These are phyloP conservation scores for Musa beccarii DNA, from an alignment of 176 grass and related monocot genomes.

Conservation along the genomic window DNA sequence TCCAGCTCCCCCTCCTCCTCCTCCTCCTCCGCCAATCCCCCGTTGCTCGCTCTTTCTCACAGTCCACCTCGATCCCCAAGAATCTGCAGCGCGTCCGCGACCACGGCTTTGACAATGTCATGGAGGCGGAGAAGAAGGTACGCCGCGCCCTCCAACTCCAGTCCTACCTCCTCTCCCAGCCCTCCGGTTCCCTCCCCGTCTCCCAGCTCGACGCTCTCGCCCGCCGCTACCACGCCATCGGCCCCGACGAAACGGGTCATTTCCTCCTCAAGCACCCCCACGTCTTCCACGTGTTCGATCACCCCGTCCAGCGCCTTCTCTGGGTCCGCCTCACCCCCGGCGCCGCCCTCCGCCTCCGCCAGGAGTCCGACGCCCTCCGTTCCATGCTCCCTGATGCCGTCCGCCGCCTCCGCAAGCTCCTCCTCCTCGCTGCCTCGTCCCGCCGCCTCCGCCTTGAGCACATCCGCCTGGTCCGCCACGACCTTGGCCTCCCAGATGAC, in stretches of 20 bases:
- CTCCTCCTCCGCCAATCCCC: not conserved
- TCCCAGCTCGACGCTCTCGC: slow-evolving; percentile 45
- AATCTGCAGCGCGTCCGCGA: slow-evolving; percentile 82
- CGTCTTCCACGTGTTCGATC: slow-evolving; percentile 86
- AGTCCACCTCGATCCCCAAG: slow-evolving; percentile 70
- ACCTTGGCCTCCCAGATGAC: slow-evolving; percentile 68
- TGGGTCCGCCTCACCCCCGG: slow-evolving; percentile 73
- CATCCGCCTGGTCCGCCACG: slow-evolving; percentile 52
- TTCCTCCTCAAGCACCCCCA: slow-evolving; percentile 79
- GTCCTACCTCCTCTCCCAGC: slow-evolving; percentile 45
- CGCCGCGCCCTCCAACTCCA: slow-evolving; percentile 50
- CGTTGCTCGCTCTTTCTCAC: slow-evolving; percentile 24
- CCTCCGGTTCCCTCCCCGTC: slow-evolving; percentile 35
- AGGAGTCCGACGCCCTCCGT: slow-evolving; percentile 34
- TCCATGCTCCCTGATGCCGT: slow-evolving; percentile 28
- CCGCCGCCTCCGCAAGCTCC: slow-evolving; percentile 59
- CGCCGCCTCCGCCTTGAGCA: slow-evolving; percentile 68
- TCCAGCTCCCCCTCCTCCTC: not conserved
- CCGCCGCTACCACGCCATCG: slow-evolving; percentile 55
- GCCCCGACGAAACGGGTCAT: slow-evolving; percentile 37
- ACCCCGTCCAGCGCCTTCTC: slow-evolving; percentile 75
- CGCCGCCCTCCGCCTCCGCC: slow-evolving; percentile 29
- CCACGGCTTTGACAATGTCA: slow-evolving; percentile 71
- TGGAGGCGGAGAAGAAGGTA: slow-evolving; percentile 79
- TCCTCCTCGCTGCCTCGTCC: slow-evolving; percentile 51